Evolutionary conservation across 2,329 filamentous ascomycete genomes (phyloP), one percentile per base, ranked within the genome.

Genomic region (Gyromitra esculenta): DNA sequence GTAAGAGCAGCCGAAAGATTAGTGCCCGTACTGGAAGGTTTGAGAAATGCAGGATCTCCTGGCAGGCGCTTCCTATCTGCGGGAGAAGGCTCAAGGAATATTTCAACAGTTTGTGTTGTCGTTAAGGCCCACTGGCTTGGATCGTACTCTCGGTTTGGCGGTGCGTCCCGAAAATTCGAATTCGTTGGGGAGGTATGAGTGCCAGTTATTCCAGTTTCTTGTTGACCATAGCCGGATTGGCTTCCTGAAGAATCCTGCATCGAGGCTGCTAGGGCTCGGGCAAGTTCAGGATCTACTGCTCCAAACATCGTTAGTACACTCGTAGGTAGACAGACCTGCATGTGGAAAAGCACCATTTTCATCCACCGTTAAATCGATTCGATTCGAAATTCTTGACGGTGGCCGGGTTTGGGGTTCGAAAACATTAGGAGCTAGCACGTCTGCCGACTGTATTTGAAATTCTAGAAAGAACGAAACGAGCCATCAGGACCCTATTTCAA

Each of bases 41-140:
- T 78, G 56, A 81, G 75, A 59, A 81, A 81, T n/a, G 78, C 79
- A n/a, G 80, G 80, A 11, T 79, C 74, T 41, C 74, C 79, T 52
- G 41, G 70, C 7, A 59, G 21, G 35, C 80, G 77, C 54, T 78
- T 81, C 35, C 80, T 76, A 50, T 81, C 78, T 21, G 15, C 41
- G 21, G 80, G 78, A 48, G 64, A 59, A 48, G 79, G 79, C 31
- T 81, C 79, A 13, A 79, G 76, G 45, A 80, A 78, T 73, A 81
- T 79, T 41, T 80, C 80, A 66, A 79, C 62, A 21, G 80, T 77
- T 54, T 70, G 75, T 8, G 80, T 75, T 43, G 79, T 78, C 8
- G 80, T 78, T 25, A 81, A 60, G 56, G 80, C 80, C 80, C 80
- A 81, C 13, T 62, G 37, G 50, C 63, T 72, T 8, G 77, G 75